Percentiles rank a stretch among this genome's conserved stretches.
phyloP scores from a whole-genome alignment of 2,329 filamentous ascomycete species.

The Rhinocladiella similis region DNA sequence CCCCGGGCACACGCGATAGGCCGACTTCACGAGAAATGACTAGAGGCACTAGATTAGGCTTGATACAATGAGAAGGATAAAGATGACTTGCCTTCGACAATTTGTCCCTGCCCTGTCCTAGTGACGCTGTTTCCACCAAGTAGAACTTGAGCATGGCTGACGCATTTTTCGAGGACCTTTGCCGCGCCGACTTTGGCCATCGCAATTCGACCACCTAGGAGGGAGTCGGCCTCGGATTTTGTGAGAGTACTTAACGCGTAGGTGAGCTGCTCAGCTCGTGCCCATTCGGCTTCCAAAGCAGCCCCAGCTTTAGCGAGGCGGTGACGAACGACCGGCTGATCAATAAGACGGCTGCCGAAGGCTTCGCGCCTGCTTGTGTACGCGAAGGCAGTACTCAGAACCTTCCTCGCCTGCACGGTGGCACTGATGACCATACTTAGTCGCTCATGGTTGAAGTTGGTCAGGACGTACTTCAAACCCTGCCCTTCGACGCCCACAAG shows the following conservation, averaged over 20 bases:
- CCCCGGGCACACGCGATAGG: conserved; percentile 62
- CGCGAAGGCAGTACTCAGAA: conserved; percentile 59
- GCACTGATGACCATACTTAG: conserved; percentile 65
- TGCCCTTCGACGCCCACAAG: conserved; percentile 68
- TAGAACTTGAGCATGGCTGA: conserved; percentile 66
- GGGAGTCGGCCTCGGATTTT: conserved; percentile 36
- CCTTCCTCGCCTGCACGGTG: conserved; percentile 63
- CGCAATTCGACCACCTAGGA: conserved; percentile 70
- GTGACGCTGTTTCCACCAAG: conserved; percentile 76
- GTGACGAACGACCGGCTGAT: conserved; percentile 73
- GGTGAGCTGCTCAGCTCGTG: no score
- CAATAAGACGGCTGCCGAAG: conserved; percentile 68
- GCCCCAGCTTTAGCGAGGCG: conserved; percentile 70
- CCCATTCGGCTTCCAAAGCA: conserved; percentile 57
- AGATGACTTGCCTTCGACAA: conserved; percentile 56
- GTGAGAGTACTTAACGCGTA: no score
- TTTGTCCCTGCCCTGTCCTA: conserved; percentile 66
- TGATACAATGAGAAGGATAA: neutral
- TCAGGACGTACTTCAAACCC: conserved; percentile 75
- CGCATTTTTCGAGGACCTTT: conserved; percentile 70
- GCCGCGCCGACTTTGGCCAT: conserved; percentile 70
- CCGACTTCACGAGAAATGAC: conserved; percentile 61
- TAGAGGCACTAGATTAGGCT: neutral
- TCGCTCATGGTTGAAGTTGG: conserved; percentile 78
- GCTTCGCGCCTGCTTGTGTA: conserved; percentile 67